These are phyloP conservation scores for Coniophora puteana DNA, from an alignment of 1,284 basidiomycete species.

Conservation along the genomic window DNA sequence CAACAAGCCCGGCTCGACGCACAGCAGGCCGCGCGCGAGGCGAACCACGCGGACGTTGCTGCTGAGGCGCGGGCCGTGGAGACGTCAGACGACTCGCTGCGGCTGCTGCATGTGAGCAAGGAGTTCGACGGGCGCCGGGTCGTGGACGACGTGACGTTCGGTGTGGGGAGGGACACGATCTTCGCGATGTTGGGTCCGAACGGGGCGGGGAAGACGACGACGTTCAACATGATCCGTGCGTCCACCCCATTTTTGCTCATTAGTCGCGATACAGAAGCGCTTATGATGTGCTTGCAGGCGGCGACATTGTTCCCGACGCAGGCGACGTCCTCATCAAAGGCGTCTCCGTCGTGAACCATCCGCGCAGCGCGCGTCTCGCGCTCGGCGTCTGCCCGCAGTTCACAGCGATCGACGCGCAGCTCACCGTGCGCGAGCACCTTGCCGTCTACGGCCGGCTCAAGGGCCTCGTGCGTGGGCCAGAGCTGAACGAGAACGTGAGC, in stretches of 20 bases:
- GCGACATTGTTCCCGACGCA: conserved; percentile 54
- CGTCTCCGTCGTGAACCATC: conserved; percentile 56
- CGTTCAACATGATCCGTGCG: conserved; percentile 72
- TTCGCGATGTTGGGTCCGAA: conserved; percentile 80
- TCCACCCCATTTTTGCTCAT: conserved; percentile 9
- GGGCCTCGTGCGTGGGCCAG: conserved; percentile 49
- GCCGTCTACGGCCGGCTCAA: conserved; percentile 65
- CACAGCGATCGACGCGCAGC: conserved; percentile 74
- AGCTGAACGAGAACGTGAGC: conserved; percentile 53
- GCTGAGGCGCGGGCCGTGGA: conserved; percentile 50
- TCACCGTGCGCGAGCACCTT: conserved; percentile 77
- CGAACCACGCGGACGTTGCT: conserved; percentile 42
- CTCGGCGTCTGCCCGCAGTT: conserved; percentile 83
- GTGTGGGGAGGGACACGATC: conserved; percentile 58
- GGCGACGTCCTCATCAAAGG: conserved; percentile 69
- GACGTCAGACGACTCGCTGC: conserved; percentile 51
- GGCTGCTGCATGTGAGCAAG: conserved; percentile 68
- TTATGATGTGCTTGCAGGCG: conserved; percentile 36
- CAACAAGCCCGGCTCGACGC: conserved; percentile 8
- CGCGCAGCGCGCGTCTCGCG: conserved; percentile 57
- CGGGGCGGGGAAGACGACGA: conserved; percentile 80
- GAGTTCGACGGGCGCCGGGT: conserved; percentile 55
- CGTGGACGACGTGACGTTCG: conserved; percentile 73
- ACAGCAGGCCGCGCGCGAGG: conserved; percentile 11
- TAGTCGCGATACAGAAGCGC: neutral